Evolutionary conservation across 75 land plant species (phyloP).

Genomic region (Picea sitchensis): DNA sequence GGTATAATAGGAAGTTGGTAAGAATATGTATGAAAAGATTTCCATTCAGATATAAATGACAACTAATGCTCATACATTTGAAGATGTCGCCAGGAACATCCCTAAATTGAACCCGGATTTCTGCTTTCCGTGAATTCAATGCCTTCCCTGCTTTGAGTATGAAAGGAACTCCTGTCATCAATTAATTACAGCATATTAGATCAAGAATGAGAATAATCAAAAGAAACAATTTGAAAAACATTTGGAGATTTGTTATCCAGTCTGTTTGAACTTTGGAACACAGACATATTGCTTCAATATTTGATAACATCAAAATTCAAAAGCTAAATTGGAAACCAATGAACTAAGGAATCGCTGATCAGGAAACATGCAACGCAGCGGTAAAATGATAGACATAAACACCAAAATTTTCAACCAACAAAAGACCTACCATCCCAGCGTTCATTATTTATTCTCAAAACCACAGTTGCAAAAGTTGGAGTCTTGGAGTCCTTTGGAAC

Average conservation of each 20-base stretch:
- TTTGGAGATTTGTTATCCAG: not conserved
- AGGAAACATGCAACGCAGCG: not conserved
- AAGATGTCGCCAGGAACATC: conserved; percentile 97
- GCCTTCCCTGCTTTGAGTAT: conserved; percentile 95
- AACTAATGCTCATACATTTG: conserved; percentile 47
- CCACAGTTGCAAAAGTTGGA: conserved; percentile 88
- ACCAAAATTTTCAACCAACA: not conserved
- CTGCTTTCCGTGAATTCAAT: conserved; percentile 86
- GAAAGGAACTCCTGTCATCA: conserved; percentile 86
- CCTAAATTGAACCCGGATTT: conserved; percentile 93
- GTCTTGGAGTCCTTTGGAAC: conserved; percentile 78
- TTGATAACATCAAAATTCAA: not conserved
- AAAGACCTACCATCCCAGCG: conserved; percentile 87
- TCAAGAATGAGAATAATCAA: not conserved
- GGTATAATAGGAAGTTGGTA: too few species aligned
- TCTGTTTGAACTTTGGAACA: not conserved
- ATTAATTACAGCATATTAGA: not conserved
- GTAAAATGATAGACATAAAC: not conserved
- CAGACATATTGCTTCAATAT: not conserved
- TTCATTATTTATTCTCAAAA: conserved; percentile 87
- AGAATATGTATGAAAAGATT: not conserved
- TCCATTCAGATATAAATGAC: not conserved
- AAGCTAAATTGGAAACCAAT: not conserved
- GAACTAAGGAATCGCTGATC: not conserved
- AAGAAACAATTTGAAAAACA: not conserved